Percentiles rank a stretch among this genome's conserved stretches.
Conservation (phyloP, 805 yeast genomes). For the Wickerhamomyces hampshirensis region DNA sequence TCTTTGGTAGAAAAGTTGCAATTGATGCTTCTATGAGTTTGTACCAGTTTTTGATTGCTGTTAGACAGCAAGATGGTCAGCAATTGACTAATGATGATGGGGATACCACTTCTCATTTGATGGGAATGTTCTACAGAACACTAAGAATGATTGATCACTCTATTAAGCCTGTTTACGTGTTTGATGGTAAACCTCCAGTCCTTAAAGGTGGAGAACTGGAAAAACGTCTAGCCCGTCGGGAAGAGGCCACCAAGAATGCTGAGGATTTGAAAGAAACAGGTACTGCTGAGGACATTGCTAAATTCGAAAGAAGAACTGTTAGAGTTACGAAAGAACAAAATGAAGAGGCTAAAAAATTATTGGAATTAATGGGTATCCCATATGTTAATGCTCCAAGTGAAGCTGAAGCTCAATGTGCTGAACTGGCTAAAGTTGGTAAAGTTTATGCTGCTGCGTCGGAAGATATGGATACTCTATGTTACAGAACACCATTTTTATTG, state of each 20-base stretch:
- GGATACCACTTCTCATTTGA: constrained; percentile 87
- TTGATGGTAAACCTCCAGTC: constrained; percentile 97
- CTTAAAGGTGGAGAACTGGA: constrained; percentile 90
- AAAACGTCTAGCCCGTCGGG: constrained; percentile 75
- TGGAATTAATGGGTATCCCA: constrained; percentile 93
- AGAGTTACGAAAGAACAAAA: constrained; percentile 86
- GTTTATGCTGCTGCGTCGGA: constrained; percentile 97
- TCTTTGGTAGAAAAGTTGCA: constrained; percentile 95
- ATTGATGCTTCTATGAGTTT: constrained; percentile 94
- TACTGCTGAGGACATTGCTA: constrained; percentile 67
- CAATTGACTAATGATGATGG: constrained; percentile 86
- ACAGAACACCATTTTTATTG: constrained; percentile 75
- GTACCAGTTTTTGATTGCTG: constrained; percentile 94
- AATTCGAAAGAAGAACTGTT: constrained; percentile 82
- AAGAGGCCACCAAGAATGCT: constrained; percentile 73
- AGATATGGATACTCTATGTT: constrained; percentile 98
- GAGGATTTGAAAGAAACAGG: constrained; percentile 78
- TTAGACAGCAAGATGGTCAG: constrained; percentile 95
- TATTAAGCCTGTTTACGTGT: constrained; percentile 94
- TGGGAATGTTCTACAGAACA: constrained; percentile 96
- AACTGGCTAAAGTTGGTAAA: constrained; percentile 79
- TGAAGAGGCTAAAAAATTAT: constrained; percentile 82
- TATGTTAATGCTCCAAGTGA: constrained; percentile 93
- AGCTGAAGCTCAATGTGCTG: constrained; percentile 99
- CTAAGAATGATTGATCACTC: constrained; percentile 85